A percentile compares a stretch with the other conserved stretches of the same genome.
Conservation (phyloP, 2,329 filamentous ascomycete species). For the Colletotrichum sp. region DNA sequence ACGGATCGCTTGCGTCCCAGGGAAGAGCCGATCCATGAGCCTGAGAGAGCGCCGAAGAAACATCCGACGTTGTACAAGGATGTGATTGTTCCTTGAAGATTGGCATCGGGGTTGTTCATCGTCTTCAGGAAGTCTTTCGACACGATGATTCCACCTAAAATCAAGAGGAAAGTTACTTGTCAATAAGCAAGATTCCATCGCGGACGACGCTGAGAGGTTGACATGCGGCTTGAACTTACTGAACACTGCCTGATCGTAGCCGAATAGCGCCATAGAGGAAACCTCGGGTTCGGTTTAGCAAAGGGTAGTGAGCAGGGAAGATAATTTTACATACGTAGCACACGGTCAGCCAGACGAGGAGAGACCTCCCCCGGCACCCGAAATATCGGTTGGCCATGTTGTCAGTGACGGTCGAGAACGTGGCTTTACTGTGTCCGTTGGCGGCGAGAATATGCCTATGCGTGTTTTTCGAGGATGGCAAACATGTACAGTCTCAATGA, state of each 20-base stretch:
- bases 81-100: neutral
- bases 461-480: rapidly evolving
- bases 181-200: rapidly evolving
- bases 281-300: rapidly evolving
- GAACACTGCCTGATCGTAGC: neutral
- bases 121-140: neutral
- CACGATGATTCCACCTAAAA: neutral
- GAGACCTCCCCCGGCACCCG: neutral
- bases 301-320: rapidly evolving
- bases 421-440: neutral
- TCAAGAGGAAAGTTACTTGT: neutral
- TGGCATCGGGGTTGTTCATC: neutral
- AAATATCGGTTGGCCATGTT: neutral
- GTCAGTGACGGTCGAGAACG: neutral
- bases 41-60: neutral
- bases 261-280: neutral
- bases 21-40: neutral
- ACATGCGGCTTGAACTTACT: neutral
- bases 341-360: neutral
- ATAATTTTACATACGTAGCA: rapidly evolving
- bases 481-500: neutral
- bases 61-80: neutral
- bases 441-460: rapidly evolving
- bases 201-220: rapidly evolving
- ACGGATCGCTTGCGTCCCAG: neutral